phyloP scores from a whole-genome alignment of 2,329 filamentous ascomycete species.

The Didymella pomorum region DNA sequence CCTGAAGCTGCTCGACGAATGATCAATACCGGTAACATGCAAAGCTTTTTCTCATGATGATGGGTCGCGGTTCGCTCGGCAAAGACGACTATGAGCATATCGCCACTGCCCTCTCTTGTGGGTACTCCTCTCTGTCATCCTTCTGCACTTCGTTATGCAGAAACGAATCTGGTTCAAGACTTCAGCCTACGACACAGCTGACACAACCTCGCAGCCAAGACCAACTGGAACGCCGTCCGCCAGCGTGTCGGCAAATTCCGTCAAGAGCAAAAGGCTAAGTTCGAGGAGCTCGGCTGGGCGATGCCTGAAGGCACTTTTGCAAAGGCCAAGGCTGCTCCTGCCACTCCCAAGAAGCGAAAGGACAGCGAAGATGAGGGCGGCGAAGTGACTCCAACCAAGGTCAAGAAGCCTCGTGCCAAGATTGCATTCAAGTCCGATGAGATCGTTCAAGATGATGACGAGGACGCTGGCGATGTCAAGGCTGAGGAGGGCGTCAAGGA shows the following conservation, averaged over 20 bases:
- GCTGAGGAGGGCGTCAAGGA: not conserved
- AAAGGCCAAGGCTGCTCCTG: constrained; percentile 2
- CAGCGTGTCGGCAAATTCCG: constrained; percentile 8
- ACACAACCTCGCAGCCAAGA: not conserved
- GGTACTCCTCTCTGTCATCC: not conserved
- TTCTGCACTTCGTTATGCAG: no score
- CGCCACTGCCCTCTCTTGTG: constrained; percentile 3
- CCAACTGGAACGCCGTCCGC: constrained; percentile 6
- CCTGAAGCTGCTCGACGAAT: not conserved
- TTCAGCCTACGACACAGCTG: not conserved
- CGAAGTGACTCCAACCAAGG: not conserved
- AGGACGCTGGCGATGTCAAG: not conserved
- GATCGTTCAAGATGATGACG: not conserved
- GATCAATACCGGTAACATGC: not conserved
- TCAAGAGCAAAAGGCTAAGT: constrained; percentile 1
- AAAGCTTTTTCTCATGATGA: constrained; percentile 2
- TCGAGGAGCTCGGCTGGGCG: constrained; percentile 9
- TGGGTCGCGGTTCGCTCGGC: not conserved
- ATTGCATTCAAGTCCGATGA: not conserved
- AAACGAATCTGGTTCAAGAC: not conserved
- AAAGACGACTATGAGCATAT: not conserved
- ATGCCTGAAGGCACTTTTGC: not conserved
- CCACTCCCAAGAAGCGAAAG: constrained; percentile 1
- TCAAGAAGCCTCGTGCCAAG: not conserved
- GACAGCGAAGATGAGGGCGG: not conserved